Conservation (phyloP, 805 yeast species). For the Candida glaebosa region DNA sequence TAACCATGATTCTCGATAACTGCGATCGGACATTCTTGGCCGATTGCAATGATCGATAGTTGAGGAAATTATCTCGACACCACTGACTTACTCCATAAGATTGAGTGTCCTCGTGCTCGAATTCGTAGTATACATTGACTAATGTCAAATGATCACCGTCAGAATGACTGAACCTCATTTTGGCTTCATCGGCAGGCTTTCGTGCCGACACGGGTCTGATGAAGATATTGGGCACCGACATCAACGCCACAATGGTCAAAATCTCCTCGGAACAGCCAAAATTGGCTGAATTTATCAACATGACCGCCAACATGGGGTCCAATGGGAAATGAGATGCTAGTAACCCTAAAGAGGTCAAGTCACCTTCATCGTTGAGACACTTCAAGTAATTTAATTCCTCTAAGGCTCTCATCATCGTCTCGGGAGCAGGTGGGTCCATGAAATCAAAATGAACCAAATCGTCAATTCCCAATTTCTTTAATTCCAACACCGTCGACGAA, state of each 20-base stretch:
- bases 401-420: slow-evolving; percentile 98
- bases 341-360: slow-evolving; percentile 84
- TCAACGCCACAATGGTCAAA: slow-evolving; percentile 80
- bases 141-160: slow-evolving; percentile 94
- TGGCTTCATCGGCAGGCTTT: slow-evolving; percentile 88
- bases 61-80: slow-evolving; percentile 89
- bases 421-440: slow-evolving; percentile 99
- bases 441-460: slow-evolving; percentile 97
- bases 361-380: slow-evolving; percentile 90
- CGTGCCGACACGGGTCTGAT: slow-evolving; percentile 87
- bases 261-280: slow-evolving; percentile 87
- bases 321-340: slow-evolving; percentile 90
- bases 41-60: slow-evolving; percentile 75
- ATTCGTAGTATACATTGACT: slow-evolving; percentile 83
- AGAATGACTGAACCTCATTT: slow-evolving; percentile 82
- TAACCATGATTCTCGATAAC: slow-evolving; percentile 77
- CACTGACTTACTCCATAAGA: slow-evolving; percentile 68
- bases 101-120: slow-evolving; percentile 68
- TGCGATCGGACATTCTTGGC: slow-evolving; percentile 89
- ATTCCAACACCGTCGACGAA: slow-evolving; percentile 86
- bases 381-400: slow-evolving; percentile 90
- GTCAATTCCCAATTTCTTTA: slow-evolving; percentile 91
- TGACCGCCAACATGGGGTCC: slow-evolving; percentile 93
- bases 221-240: slow-evolving; percentile 92
- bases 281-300: slow-evolving; percentile 84